Conservation (phyloP, 139 green algal species). For the Volvox reticuliferus region DNA sequence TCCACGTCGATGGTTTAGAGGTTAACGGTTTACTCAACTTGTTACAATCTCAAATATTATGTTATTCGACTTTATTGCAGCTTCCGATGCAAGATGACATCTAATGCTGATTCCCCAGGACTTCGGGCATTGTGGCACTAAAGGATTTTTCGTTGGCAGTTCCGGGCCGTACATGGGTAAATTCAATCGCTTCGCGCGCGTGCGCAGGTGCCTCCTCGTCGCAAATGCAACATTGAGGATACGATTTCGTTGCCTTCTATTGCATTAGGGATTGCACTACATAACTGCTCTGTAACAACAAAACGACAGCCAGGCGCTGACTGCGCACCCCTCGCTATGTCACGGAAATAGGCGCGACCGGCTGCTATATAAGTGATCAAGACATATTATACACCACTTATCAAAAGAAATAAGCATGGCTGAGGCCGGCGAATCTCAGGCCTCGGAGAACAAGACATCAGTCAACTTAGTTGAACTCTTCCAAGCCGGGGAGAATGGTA, state of each 20-base stretch:
- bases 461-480: conserved; percentile 50
- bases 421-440: conserved; percentile 14
- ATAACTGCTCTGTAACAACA: background rate
- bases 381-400: no score
- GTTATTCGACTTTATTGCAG: no score
- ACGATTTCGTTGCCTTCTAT: no score
- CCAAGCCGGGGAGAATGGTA: conserved; percentile 22
- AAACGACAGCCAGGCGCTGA: background rate
- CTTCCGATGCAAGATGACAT: no score
- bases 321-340: background rate
- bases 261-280: no score
- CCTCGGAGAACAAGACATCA: background rate
- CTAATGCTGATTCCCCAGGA: no score
- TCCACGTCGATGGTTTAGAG: conserved; percentile 19
- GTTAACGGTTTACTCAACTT: background rate
- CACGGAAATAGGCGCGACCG: background rate
- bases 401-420: background rate
- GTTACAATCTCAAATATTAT: no score
- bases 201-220: no score
- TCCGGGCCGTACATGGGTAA: background rate
- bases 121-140: no score
- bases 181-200: conserved; percentile 1
- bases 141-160: background rate
- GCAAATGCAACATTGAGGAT: no score
- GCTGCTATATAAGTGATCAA: no score